Evolutionary conservation across 345 rosid species (phyloP).

Genomic region (Brassica carinata): DNA sequence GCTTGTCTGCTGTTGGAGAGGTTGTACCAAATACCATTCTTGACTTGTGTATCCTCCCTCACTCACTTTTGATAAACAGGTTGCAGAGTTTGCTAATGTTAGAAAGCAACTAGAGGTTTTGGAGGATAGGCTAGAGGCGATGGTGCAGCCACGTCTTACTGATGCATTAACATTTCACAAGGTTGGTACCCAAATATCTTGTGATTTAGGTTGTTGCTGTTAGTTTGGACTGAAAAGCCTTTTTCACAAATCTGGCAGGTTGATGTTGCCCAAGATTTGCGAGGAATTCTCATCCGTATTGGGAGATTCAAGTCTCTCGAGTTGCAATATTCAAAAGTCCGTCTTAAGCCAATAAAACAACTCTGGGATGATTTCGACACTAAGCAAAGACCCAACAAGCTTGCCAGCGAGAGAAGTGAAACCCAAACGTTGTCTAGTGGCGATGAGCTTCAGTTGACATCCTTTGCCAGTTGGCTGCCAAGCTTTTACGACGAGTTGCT

Average conservation of each 20-base stretch:
- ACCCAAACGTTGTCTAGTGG: slow-evolving; percentile 53
- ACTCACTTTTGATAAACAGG: slow-evolving; percentile 48
- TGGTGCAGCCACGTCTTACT: slow-evolving; percentile 96
- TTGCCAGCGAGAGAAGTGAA: slow-evolving; percentile 63
- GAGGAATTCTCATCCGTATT: slow-evolving; percentile 89
- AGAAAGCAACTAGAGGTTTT: slow-evolving; percentile 92
- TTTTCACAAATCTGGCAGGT: slow-evolving; percentile 50
- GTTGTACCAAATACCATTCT: slow-evolving; percentile 39
- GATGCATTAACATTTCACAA: slow-evolving; percentile 94
- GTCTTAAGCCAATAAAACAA: slow-evolving; percentile 77
- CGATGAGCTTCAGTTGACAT: slow-evolving; percentile 53
- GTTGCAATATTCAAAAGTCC: slow-evolving; percentile 84
- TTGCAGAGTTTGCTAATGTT: slow-evolving; percentile 97
- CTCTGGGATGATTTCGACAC: slow-evolving; percentile 94
- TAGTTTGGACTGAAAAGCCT: slow-evolving; percentile 18
- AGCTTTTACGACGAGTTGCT: slow-evolving; percentile 91
- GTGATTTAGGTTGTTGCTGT: background rate
- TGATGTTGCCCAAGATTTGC: slow-evolving; percentile 90
- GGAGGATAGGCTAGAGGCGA: slow-evolving; percentile 87
- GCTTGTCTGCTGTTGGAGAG: slow-evolving; percentile 99
- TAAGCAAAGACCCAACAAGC: slow-evolving; percentile 61
- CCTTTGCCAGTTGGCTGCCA: slow-evolving; percentile 89
- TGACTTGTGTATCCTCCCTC: background rate
- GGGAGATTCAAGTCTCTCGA: slow-evolving; percentile 95
- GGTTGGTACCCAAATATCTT: slow-evolving; percentile 44